Evolutionary conservation across 2,329 filamentous ascomycete species (phyloP), one percentile per base, ranked within the genome.

Genomic region (Bisporella sp.): DNA sequence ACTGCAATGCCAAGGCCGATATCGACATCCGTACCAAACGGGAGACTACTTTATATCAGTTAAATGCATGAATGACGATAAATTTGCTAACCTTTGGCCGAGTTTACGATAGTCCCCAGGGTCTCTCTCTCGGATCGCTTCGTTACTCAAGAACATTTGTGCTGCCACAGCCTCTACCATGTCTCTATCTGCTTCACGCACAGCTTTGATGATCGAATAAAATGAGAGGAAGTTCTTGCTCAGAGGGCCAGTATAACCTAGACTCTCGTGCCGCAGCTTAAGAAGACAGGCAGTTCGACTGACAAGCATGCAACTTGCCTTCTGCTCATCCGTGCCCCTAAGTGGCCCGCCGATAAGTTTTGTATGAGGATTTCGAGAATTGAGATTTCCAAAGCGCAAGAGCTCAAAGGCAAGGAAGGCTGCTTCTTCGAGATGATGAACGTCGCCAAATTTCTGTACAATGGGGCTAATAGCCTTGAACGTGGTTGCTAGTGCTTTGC

Each of bases 211-310:
- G 51, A 97, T 76, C 1, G 89, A 91, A 54, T 89, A 87, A 73
- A 91, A 99, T 30, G 83, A 84, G 41, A 99, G 76, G 47, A 96
- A 76, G 58, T 92, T 90, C 68, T 93, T 85, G 73, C 90, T 96
- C 1, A 99, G 77, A 1, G 93, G 92, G 1, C 93, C 93, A 2
- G 92, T 96, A 69, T 96, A 99, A 31, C 93, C 93, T 59, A 92
- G 91, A 4, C 79, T 77, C 59, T 88, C 80, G 66, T 99, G 93
- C 32, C 84, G 81, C 54, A 97, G 75, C 63, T 87, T 89, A 47
- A 90, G 79, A 51, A 97, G 74, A 48, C 87, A 90, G 11, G 91
- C 88, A 54, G 91, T 85, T 39, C 93, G 85, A 59, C 90, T 93
- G 61, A 97, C 83, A 42, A 99, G 77, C 49, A 93, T 77, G 42